Evolutionary conservation across 2,329 filamentous ascomycete species (phyloP).

Genomic region (Monosporascus cannonballus): DNA sequence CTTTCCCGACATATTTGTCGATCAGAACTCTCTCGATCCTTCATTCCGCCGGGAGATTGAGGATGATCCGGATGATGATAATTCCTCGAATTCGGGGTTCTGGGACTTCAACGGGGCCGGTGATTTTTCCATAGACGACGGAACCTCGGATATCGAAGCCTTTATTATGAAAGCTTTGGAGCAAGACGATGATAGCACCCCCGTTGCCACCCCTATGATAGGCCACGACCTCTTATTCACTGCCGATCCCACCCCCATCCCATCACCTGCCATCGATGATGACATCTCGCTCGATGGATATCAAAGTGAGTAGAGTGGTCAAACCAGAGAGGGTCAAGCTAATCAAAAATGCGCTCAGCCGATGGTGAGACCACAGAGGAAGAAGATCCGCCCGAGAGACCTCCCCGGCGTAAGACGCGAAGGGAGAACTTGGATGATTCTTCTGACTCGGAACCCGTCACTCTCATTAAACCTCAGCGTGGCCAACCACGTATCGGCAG

Average conservation of each 20-base stretch:
- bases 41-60: conserved; percentile 69
- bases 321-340: conserved; percentile 25
- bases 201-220: conserved; percentile 34
- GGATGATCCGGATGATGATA: conserved; percentile 50
- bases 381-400: conserved; percentile 44
- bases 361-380: conserved; percentile 60
- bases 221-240: conserved; percentile 25
- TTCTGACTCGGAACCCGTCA: conserved; percentile 46
- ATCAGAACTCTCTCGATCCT: conserved; percentile 67
- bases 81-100: conserved; percentile 52
- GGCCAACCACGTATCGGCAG: conserved; percentile 49
- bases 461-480: conserved; percentile 39
- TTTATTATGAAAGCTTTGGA: conserved; percentile 28
- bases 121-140: conserved; percentile 19
- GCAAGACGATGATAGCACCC: conserved; percentile 34
- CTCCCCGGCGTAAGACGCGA: conserved; percentile 41
- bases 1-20: conserved; percentile 73
- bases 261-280: conserved; percentile 27
- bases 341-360: conserved; percentile 34
- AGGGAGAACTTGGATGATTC: conserved; percentile 31
- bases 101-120: conserved; percentile 56
- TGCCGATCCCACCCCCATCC: conserved; percentile 26
- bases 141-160: conserved; percentile 37
- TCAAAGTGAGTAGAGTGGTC: conserved; percentile 45
- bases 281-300: conserved; percentile 48